Evolutionary conservation across 306 rosid species (phyloP).

Genomic region (Trifolium fragiferum): DNA sequence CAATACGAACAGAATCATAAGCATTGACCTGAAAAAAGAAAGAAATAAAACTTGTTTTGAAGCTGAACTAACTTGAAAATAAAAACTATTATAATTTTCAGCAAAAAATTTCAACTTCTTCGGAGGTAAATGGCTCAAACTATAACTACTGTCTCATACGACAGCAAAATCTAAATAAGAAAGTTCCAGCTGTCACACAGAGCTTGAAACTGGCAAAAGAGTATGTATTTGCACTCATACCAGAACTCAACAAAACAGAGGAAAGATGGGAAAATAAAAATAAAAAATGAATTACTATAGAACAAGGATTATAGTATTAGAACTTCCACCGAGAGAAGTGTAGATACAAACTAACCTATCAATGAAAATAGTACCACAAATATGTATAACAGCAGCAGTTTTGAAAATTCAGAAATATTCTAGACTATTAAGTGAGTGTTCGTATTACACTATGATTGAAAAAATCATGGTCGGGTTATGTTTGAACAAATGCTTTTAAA

Average conservation of each 20-base stretch:
- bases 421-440: slow-evolving; percentile 1
- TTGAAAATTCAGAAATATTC: slow-evolving; percentile 25
- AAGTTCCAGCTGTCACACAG: slow-evolving; percentile 2
- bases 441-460: background rate
- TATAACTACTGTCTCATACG: slow-evolving; percentile 8
- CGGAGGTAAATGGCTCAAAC: slow-evolving; percentile 27
- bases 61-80: slow-evolving; percentile 31
- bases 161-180: slow-evolving; percentile 32
- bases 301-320: background rate
- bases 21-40: slow-evolving; percentile 75
- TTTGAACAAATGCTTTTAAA: background rate
- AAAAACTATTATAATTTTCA: slow-evolving; percentile 21
- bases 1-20: slow-evolving; percentile 68
- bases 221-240: slow-evolving; percentile 12
- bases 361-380: slow-evolving; percentile 6
- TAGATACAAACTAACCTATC: slow-evolving; percentile 12
- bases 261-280: background rate
- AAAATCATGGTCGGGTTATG: slow-evolving; percentile 20
- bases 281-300: background rate
- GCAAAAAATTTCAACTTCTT: slow-evolving; percentile 11
- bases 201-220: slow-evolving; percentile 2
- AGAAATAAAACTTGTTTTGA: slow-evolving; percentile 17
- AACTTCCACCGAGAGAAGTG: slow-evolving; percentile 5
- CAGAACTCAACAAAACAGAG: slow-evolving; percentile 14
- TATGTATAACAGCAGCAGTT: slow-evolving; percentile 24